A percentile compares a stretch with the other conserved stretches of the same genome.
phyloP scores from a whole-genome alignment of 2,329 filamentous ascomycete species.

The Phaeosphaeriaceae sp. region DNA sequence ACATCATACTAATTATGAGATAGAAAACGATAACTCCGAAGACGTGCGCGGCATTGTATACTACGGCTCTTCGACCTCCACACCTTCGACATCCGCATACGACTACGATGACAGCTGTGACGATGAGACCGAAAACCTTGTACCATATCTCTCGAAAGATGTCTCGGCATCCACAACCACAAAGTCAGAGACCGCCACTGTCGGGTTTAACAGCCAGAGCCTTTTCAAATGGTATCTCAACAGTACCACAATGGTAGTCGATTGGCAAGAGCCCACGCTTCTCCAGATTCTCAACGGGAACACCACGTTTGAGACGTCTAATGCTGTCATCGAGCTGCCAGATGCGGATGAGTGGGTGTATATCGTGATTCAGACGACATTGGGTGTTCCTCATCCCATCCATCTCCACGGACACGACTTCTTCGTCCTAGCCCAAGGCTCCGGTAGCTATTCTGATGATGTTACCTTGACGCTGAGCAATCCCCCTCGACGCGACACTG shows the following conservation, averaged over 20 bases:
- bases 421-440: conserved; percentile 37
- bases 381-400: conserved; percentile 44
- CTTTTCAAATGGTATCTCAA: conserved; percentile 53
- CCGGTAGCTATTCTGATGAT: conserved; percentile 26
- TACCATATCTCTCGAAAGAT: conserved; percentile 41
- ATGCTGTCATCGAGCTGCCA: conserved; percentile 35
- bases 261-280: conserved; percentile 52
- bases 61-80: conserved; percentile 33
- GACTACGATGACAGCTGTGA: conserved; percentile 45
- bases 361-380: conserved; percentile 49
- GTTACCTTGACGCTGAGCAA: conserved; percentile 34
- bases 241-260: conserved; percentile 48
- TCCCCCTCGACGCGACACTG: conserved; percentile 44
- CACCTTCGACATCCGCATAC: conserved; percentile 44
- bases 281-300: conserved; percentile 43
- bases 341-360: conserved; percentile 48
- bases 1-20: too few relatives aligned
- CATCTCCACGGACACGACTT: conserved; percentile 46
- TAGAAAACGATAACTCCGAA: conserved; percentile 37
- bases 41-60: conserved; percentile 52
- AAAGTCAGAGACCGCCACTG: conserved; percentile 34
- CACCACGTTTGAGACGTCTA: conserved; percentile 40
- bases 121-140: conserved; percentile 44
- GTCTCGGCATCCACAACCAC: conserved; percentile 34
- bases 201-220: conserved; percentile 42